Evolutionary conservation across 108 stramenopile species (phyloP), one percentile per base, ranked within the genome.

Genomic region (Seminavis robusta): DNA sequence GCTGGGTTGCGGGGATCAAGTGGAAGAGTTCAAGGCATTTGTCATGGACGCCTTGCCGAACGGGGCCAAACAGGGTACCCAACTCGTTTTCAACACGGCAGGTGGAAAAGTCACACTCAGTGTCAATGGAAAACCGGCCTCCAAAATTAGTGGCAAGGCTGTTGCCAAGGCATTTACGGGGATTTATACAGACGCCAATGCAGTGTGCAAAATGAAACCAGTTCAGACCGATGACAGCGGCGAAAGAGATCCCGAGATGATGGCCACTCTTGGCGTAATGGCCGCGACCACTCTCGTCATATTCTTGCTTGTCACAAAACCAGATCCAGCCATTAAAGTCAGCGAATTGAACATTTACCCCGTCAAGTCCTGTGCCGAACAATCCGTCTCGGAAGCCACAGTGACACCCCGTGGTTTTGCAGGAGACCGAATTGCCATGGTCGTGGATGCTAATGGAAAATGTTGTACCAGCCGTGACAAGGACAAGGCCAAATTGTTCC

Each of bases 381-480:
- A 59, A 13, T 40, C 23, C 10, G 64, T 70, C 20, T 5, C 23
- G 6, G 10, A n/a, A 37, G 63, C 61, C 2, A 47, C 15, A 16
- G 61, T 57, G 6, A 65, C 62, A 17, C 56, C 54, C 4, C 19
- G 8, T 15, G 74, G 74, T 15, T 75, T 75, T 54, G 33, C 47
- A 28, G 30, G 58, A 20, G 73, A 74, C 58, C 69, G 78, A n/a
- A 47, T 75, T 38, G 49, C 52, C n/a, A 69, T 72, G 47, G 78
- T 79, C 23, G 52, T 69, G 21, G 40, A 60, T 38, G 25, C 52
- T 15, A 33, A 41, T 15, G 64, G 56, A 13, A 34, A 36, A 10
- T 75, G 32, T 60, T 69, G 68, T 32, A 75, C 74, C 16, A 61
- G 69, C 4, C 63, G 74, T 19, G 59, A 69, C 13, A 52, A 52